Percentiles rank a stretch among this genome's conserved stretches.
These are phyloP conservation scores for Tylopilus felleus DNA, from an alignment of 768 basidiomycete species.

Conservation along the genomic window DNA sequence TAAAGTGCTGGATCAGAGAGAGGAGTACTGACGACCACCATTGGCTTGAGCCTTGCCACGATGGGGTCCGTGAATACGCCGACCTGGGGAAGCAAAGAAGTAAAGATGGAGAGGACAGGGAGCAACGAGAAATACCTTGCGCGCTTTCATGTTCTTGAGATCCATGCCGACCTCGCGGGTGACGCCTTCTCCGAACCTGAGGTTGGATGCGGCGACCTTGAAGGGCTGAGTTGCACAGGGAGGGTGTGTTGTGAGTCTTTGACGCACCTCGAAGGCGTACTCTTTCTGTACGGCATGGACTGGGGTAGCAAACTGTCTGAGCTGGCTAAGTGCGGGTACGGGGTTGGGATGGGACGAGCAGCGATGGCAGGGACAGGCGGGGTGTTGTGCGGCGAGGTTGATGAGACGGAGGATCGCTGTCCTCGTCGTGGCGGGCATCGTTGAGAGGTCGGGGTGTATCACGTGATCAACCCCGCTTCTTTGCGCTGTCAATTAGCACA, in stretches of 20 bases:
- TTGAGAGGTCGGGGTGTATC: background rate
- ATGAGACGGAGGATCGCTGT: constrained; percentile 70
- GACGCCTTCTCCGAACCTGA: constrained; percentile 88
- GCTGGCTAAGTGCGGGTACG: constrained; percentile 46
- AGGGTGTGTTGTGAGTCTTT: background rate
- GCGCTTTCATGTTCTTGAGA: constrained; percentile 88
- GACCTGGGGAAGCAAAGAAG: constrained; percentile 50
- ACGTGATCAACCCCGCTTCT: background rate
- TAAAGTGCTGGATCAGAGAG: background rate
- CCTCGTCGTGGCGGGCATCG: constrained; percentile 49
- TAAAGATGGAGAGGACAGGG: background rate
- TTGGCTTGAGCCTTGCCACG: constrained; percentile 74
- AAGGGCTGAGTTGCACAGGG: background rate
- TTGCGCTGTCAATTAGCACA: constrained; percentile 6
- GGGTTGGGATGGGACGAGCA: constrained; percentile 45
- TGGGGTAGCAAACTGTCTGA: constrained; percentile 76
- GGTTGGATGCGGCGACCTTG: constrained; percentile 81
- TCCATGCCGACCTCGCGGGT: constrained; percentile 92
- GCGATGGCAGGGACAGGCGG: constrained; percentile 78
- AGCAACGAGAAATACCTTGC: constrained; percentile 52
- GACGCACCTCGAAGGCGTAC: constrained; percentile 82
- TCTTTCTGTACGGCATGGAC: constrained; percentile 72
- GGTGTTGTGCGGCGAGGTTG: constrained; percentile 62
- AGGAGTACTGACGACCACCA: constrained; percentile 64
- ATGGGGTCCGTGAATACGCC: constrained; percentile 92